A percentile compares a stretch with the other conserved stretches of the same genome.
phyloP scores from a whole-genome alignment of 2,329 filamentous ascomycete species.

The Clonostachys rhizophaga region DNA sequence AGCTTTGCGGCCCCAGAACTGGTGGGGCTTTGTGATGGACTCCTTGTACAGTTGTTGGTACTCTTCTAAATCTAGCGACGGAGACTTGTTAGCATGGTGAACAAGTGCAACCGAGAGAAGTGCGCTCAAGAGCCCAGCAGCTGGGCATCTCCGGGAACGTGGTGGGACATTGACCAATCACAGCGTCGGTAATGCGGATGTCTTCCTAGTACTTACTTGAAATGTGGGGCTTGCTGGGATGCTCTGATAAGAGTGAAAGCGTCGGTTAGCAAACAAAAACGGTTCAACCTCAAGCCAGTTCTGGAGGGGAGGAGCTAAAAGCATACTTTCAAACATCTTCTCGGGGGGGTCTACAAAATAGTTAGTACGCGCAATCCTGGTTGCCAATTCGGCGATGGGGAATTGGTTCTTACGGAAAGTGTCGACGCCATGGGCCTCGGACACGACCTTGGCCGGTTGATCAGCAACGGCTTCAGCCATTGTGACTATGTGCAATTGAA shows the following conservation, averaged over 20 bases:
- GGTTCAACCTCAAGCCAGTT: neutral
- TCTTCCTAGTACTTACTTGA: conserved; percentile 40
- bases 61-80: conserved; percentile 51
- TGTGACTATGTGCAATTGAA: neutral
- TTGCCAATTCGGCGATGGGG: conserved; percentile 2
- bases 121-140: too few species aligned
- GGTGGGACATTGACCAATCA: too few species aligned
- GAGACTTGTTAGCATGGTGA: neutral
- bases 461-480: neutral
- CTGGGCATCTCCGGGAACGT: too few species aligned
- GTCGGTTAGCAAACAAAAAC: neutral
- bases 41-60: conserved; percentile 69
- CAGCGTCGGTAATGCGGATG: neutral
- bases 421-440: conserved; percentile 75
- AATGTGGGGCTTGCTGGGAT: conserved; percentile 66
- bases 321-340: conserved; percentile 66
- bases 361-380: conserved; percentile 12
- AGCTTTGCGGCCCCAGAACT: conserved; percentile 85
- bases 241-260: conserved; percentile 40
- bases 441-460: conserved; percentile 33
- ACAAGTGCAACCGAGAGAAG: conserved; percentile 1
- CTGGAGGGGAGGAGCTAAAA: neutral
- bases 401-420: conserved; percentile 56
- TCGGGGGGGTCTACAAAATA: conserved; percentile 49
- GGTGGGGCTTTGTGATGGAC: conserved; percentile 83